Base-by-base conservation (phyloP, 2,329 filamentous ascomycete genomes). In the Sordariomycetes sp. region DNA sequence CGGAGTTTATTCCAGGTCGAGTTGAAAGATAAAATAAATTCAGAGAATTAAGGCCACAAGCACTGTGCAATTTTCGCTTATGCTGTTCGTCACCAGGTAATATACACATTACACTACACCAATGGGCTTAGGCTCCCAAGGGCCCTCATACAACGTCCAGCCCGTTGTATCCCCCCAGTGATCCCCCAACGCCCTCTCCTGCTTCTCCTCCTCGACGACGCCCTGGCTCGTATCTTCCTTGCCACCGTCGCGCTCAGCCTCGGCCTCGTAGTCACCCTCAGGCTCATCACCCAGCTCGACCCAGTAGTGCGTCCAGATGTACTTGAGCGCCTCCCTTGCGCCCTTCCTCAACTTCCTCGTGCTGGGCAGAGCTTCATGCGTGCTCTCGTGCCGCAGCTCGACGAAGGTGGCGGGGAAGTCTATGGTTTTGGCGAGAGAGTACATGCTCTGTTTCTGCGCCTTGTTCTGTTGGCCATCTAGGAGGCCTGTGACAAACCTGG, bases 271-370 rank as follows among this genome's bases (percentile, higher is more conserved):
- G 27, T n/a, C 29, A 23, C 6, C 35, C 25, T 24, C 7, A 35
- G 30, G 21, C 11, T 39, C 37, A 15, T 50, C 49, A 5, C 54
- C 51, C 3, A 76, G 53, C 28, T 70, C 60, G 47, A 57, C 61
- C 88, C 88, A 96, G 63, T 94, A 95, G 55, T 85, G 85, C 34
- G 79, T 70, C 85, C 86, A 94, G 33, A 95, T 78, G 88, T 88
- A 95, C 29, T 68, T 65, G 41, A 95, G 64, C 1, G 82, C 85
- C 46, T 81, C 75, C 42, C 68, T 61, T 2, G 82, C 75, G 2
- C 82, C 82, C 23, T 70, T 69, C 34, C 86, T 74, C 41, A 95
- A 64, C 42, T 86, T 78, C 9, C 73, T 68, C 34, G 94, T 64
- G 2, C 80, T 79, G 0, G 88, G 88, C 37, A 94, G 64, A 51